Evolutionary conservation across 257 asterid species (phyloP), one percentile per base, ranked within the genome.

Genomic region (Echium plantagineum): DNA sequence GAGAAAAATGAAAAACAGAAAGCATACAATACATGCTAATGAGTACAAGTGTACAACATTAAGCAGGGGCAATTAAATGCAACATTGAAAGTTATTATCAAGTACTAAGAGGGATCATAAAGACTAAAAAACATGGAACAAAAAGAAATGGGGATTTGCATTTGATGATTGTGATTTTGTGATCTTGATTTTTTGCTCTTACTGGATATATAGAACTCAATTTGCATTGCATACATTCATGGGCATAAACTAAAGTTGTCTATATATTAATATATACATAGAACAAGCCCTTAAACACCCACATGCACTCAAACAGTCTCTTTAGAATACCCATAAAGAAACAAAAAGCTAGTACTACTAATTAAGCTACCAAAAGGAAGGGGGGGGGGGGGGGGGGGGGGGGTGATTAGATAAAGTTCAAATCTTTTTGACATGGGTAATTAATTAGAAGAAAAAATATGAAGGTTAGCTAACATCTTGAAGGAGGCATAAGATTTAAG

Each of bases 401-500:
- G 46, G 16, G 15, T 46, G 57, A 35, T 16, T 55, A 15, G 30
- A 52, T 32, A 8, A 13, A 21, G 57, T 35, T 16, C 18, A 15
- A 60, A 57, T n/a, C 15, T 32, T 64, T 60, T 22, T 58, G 63
- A 60, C 13, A 53, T 35, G 30, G 21, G n/a, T 15, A 15, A 20
- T 46, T 38, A 3, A 24, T 24, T 24, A 24, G 3, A 24, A 54
- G 47, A 28, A 15, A 42, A 13, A 10, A 3, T 28, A 28, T 10
- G 6, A 42, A 13, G 19, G 17, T 58, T 63, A 66, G 52, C 75
- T 81, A 85, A 70, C 88, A 88, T 61, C 81, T 77, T 67, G 69
- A 74, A 69, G 94, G 87, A 17, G 93, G 86, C 90, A 83, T 89
- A 52, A 90, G 95, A 71, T 84, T 89, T 75, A 89, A 72, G 66